Conservation (phyloP, 164 flowering plant species). For the Buxus sempervirens region DNA sequence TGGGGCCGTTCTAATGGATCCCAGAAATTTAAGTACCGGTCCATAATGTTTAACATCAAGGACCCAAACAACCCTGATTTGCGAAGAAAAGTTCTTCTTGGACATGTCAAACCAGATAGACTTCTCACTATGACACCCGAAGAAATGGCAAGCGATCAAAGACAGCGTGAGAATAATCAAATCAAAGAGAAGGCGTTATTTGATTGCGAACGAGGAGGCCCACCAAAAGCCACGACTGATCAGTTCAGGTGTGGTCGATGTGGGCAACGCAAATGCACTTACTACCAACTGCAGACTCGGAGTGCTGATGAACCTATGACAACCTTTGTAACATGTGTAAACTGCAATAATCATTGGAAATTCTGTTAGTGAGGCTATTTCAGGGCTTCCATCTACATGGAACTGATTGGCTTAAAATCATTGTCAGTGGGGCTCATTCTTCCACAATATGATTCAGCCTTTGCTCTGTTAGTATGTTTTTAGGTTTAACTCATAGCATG, state of each 20-base stretch:
- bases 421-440: constrained; percentile 7
- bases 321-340: constrained; percentile 76
- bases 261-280: constrained; percentile 74
- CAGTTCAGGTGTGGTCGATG: constrained; percentile 89
- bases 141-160: constrained; percentile 87
- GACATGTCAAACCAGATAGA: constrained; percentile 58
- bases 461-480: constrained; percentile 1
- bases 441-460: constrained; percentile 6
- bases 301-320: constrained; percentile 99
- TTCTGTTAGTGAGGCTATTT: constrained; percentile 44
- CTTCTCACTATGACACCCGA: constrained; percentile 55
- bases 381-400: constrained; percentile 8
- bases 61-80: constrained; percentile 87
- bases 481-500: background rate
- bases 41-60: constrained; percentile 80
- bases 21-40: constrained; percentile 76
- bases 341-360: constrained; percentile 94
- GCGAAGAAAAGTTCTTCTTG: constrained; percentile 78
- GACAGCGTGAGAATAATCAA: constrained; percentile 51
- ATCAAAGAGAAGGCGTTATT: constrained; percentile 72
- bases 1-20: constrained; percentile 71
- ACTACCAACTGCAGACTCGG: constrained; percentile 90
- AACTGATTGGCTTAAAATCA: constrained; percentile 15
- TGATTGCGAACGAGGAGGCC: constrained; percentile 64
- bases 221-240: constrained; percentile 71